These are phyloP conservation scores for Lentinula sp. DNA, from an alignment of 768 basidiomycete species.

Conservation along the genomic window DNA sequence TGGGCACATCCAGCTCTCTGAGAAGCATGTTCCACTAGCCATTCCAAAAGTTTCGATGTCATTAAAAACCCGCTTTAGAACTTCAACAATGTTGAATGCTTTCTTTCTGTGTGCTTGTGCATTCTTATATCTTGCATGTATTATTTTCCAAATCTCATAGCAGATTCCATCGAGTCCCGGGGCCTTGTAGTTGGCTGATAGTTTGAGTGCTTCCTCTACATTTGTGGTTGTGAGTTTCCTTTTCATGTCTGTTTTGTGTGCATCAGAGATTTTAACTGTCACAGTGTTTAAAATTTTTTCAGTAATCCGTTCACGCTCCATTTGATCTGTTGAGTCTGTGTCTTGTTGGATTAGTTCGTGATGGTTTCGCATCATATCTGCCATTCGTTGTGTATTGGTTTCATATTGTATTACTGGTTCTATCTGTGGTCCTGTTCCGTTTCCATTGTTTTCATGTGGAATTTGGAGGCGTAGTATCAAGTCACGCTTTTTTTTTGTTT, in stretches of 20 bases:
- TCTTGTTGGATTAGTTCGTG: neutral
- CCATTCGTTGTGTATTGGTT: neutral
- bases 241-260: neutral
- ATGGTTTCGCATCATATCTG: neutral
- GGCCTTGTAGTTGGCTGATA: neutral
- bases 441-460: too few relatives aligned
- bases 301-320: neutral
- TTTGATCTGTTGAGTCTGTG: neutral
- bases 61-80: slow-evolving; percentile 5
- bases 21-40: neutral
- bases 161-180: slow-evolving; percentile 8
- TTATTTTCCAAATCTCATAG: slow-evolving; percentile 13
- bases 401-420: neutral
- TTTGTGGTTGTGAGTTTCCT: neutral
- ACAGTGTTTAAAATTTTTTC: neutral
- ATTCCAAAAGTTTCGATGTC: slow-evolving; percentile 12
- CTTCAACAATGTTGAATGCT: neutral
- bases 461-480: slow-evolving; percentile 11
- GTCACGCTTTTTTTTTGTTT: slow-evolving; percentile 10
- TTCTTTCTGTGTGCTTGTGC: neutral
- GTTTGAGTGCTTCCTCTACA: neutral
- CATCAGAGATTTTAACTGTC: neutral
- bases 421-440: neutral
- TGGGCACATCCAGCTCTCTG: slow-evolving; percentile 14
- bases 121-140: neutral